Base-by-base conservation (phyloP, 2,329 filamentous ascomycete species). In the Aspergillus thermomutatus region DNA sequence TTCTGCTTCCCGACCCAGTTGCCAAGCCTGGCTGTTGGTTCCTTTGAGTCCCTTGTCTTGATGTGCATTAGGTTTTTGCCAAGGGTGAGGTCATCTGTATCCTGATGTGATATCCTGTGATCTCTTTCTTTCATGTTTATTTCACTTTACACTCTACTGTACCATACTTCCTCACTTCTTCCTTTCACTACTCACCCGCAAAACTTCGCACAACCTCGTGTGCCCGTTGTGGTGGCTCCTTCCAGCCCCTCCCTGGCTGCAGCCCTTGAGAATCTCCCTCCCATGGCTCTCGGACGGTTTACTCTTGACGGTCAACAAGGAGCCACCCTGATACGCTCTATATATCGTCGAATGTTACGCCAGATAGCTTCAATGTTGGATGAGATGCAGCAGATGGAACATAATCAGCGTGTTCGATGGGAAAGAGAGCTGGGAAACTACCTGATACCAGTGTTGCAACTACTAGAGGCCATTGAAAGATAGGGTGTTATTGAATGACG, bases 331-430 rank as follows among this genome's bases (percentile, higher is more conserved):
- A 51, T 43, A 51, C 28, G 49, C 31, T 25, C 34, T 43, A 41
- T 51, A 43, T 51, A 51, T 51, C 49, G 49, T 51, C 49, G 49
- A 51, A 51, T 51, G 31, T 51, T 51, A 51, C 49, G 49, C 34
- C 49, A 51, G 21, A 25, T 51, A 40, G 49, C 49, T 27, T 51
- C 21, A 51, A 43, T 51, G 34, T 51, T 51, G 34, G 49, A 51
- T 41, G 49, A 51, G 49, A 51, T 51, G 49, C 31, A 51, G 49
- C 49, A 51, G 34, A 51, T 51, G 34, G 49, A 51, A 41, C 49
- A 51, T 51, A 40, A 51, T 51, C 49, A 51, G 49, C 49, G 41
- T 51, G 10, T 51, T 40, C 49, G 34, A 41, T 51, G 31, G 49
- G 49, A 51, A 41, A 34, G 34, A 41, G 49, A 51, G n/a, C 49